phyloP scores from a whole-genome alignment of 495 filamentous ascomycete genomes.

The Articulospora tetracladia region DNA sequence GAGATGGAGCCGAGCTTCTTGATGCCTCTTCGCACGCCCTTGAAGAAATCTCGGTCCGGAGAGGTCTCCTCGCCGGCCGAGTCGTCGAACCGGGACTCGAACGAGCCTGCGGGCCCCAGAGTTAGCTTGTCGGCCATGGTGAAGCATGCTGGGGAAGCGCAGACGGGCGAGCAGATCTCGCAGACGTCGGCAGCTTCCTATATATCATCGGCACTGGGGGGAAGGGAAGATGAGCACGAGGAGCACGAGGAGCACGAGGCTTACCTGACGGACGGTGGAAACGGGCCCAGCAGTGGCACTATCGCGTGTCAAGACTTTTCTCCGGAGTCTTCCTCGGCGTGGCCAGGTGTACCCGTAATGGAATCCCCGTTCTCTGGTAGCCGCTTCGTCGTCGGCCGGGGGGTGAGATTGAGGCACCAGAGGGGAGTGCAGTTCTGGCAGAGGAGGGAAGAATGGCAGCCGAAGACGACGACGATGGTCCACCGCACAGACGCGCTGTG shows the following conservation, averaged over 20 bases:
- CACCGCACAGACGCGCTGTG: conserved; percentile 7
- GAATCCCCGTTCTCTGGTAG: conserved; percentile 10
- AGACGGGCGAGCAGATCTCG: not conserved
- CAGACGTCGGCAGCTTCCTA: conserved; percentile 10
- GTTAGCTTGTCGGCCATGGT: conserved; percentile 25
- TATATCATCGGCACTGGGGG: conserved; percentile 42
- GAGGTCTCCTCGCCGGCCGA: conserved; percentile 38
- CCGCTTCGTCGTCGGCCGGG: not conserved
- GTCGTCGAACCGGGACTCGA: conserved; percentile 26
- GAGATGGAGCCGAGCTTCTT: conserved; percentile 38
- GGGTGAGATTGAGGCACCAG: not conserved
- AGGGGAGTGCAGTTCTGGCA: not conserved
- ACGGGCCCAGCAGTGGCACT: too few relatives aligned
- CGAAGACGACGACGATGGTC: not conserved
- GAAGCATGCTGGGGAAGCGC: conserved; percentile 16
- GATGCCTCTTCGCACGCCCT: conserved; percentile 45
- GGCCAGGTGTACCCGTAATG: conserved; percentile 7
- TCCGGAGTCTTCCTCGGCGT: conserved; percentile 1
- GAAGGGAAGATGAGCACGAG: not conserved
- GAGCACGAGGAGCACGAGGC: not conserved
- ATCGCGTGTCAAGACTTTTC: conserved; percentile 10
- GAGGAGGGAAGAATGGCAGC: not conserved
- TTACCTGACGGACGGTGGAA: not conserved
- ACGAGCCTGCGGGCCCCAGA: conserved; percentile 17
- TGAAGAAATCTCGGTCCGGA: conserved; percentile 36